Base-by-base conservation (phyloP, 352 stramenopile genomes). In the Chrysophaeum taylorii region DNA sequence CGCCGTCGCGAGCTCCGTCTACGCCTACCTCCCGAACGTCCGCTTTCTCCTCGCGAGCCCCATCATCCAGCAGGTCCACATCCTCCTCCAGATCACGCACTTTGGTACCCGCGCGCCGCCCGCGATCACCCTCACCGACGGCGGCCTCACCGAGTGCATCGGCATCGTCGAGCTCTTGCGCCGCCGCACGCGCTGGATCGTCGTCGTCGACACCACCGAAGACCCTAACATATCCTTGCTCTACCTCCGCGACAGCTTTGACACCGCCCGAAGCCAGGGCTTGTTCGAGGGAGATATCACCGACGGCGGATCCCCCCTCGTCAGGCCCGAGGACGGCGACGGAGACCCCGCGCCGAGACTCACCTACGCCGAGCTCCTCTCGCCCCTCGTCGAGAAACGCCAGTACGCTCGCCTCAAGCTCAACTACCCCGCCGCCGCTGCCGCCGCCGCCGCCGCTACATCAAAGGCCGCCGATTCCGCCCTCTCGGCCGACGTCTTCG, bases 111-210 rank as follows among this genome's bases (percentile, higher is more conserved):
- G 50, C 4, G 15, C 50, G 25, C 50, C 50, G 50, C 50, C 50
- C 4, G 35, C 38, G 9, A 2, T 62, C 27, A 62, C 50, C 2
- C 50, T 62, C 15, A 62, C 50, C 27, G 50, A 62, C 50, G 50
- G 50, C 2, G 50, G 50, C 15, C 25, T 62, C 4, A 36, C 25
- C 27, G 50, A 62, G 50, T 12, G 27, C 50, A 62, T 62, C n/a
- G 50, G 50, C 27, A n/a, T 62, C 50, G 50, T 62, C 50, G 50
- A 62, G 50, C 50, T 62, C n/a, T n/a, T 62, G 5, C 50, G 50
- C 27, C 50, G 50, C 50, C 50, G 27, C 50, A 7, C 7, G 5
- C 50, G 50, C 2, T 62, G 50, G 50, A 37, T 62, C 50, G 50
- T 62, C 27, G 50, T 62, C 1, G 50, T 62, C 4, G 50, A 62